Base-by-base conservation (phyloP, 1,284 basidiomycete genomes). In the Mycosarcoma maydis region DNA sequence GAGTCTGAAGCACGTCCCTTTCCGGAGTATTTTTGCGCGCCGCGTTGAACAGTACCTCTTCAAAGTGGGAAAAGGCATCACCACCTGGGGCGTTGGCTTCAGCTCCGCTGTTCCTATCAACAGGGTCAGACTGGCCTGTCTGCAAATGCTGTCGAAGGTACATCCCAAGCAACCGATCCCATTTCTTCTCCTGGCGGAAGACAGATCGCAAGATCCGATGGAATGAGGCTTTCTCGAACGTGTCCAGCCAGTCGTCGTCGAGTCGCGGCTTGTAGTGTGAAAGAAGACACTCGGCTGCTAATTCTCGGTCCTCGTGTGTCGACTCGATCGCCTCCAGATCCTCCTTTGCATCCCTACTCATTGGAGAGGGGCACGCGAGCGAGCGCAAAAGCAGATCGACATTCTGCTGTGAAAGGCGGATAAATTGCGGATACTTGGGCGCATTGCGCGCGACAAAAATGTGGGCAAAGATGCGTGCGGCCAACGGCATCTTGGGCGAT, bases 391-490 rank as follows among this genome's bases (percentile, higher is more conserved):
- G 88, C 37, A 84, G 85, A 67, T 93, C 89, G 5, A 94, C 85
- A 2, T 87, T 85, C 38, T 87, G 88, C 3, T 87, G 88, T 0
- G 88, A 83, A 33, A 94, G 85, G 55, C 87, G 84, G 58, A 98
- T 86, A 83, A 90, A 94, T 82, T 97, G 94, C 0, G 90, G 89
- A 82, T 98, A 99, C 83, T 98, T 98, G 0, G 96, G 92, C 14
- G 96, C 88, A 81, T 98, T 99, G 56, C 94, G 90, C 1, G 96
- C 92, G 56, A 98, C 87, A 82, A 99, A 99, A 71, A 98, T 97
- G 80, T 94, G 88, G 44, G 95, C 86, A 81, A 98, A 92, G 3
- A 90, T 92, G 24, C 58, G 49, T 11, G 62, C 58, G 20, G 55
- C 24, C 34, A 61, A 20, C 8, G 61, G 54, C 50, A 71, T 24